Percentiles rank a stretch among this genome's conserved stretches.
Conservation (phyloP, 2,329 filamentous ascomycete species). For the Didymella sp. region DNA sequence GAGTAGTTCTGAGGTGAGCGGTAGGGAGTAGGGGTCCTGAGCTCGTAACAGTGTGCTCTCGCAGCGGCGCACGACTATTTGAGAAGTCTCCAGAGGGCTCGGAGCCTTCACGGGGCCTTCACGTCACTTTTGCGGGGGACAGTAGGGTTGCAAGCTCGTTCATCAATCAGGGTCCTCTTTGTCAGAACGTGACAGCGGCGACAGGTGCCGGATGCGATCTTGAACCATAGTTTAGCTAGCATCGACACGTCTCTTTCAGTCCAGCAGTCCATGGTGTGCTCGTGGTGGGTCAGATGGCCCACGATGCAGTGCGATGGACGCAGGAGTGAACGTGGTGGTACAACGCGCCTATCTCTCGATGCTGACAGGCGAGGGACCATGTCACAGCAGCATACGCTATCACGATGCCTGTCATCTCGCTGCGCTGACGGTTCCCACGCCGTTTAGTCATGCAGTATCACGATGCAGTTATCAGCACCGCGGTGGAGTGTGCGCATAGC, state of each 20-base stretch:
- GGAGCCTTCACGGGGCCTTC: conserved; percentile 16
- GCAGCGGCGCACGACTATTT: conserved; percentile 27
- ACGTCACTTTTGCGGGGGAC: conserved; percentile 30
- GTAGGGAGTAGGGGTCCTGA: conserved; percentile 12
- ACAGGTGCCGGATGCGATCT: conserved; percentile 29
- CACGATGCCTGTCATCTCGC: conserved; percentile 7
- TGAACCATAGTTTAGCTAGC: conserved; percentile 15
- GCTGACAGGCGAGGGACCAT: conserved; percentile 26
- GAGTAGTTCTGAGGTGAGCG: conserved; percentile 16
- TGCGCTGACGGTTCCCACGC: conserved; percentile 10
- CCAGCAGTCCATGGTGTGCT: conserved; percentile 18
- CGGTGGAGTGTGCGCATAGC: conserved; percentile 7
- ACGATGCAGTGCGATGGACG: conserved; percentile 36
- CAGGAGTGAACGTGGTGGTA: conserved; percentile 41
- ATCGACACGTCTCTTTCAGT: conserved; percentile 15
- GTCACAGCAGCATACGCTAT: conserved; percentile 38
- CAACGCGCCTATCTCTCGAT: conserved; percentile 37
- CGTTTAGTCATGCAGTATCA: conserved; percentile 17
- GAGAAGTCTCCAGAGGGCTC: conserved; percentile 7
- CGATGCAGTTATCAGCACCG: conserved; percentile 1
- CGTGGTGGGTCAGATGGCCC: conserved; percentile 29
- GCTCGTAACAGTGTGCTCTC: not conserved
- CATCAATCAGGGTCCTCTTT: conserved; percentile 33
- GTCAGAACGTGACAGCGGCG: conserved; percentile 33
- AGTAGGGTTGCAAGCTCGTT: conserved; percentile 23